phyloP scores from a whole-genome alignment of 1,139 yeast genomes.

The Kodamaea sp. region DNA sequence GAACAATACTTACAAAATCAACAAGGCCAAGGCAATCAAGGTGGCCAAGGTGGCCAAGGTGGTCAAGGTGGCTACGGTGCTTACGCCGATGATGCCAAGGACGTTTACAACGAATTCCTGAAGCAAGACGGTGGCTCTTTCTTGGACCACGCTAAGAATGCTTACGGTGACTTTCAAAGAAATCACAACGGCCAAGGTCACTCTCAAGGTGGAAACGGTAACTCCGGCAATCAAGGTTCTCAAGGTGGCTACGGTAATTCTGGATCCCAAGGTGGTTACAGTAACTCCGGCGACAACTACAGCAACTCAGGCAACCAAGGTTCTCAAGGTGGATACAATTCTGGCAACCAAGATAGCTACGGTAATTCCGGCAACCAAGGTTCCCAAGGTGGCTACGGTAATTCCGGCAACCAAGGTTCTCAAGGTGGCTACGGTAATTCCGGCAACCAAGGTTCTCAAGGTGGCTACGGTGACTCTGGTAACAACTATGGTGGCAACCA shows the following conservation, averaged over 20 bases:
- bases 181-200: slow-evolving; percentile 9
- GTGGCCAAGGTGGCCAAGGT: neutral
- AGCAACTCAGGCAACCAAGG: neutral
- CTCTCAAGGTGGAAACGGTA: neutral
- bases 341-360: neutral
- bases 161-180: slow-evolving; percentile 24
- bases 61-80: slow-evolving; percentile 15
- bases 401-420: neutral
- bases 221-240: slow-evolving; percentile 2
- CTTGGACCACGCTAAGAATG: slow-evolving; percentile 33
- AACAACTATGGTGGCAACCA: neutral
- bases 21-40: slow-evolving; percentile 10
- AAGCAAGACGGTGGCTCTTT: slow-evolving; percentile 26
- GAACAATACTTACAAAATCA: slow-evolving; percentile 13
- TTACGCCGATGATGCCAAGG: slow-evolving; percentile 30
- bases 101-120: slow-evolving; percentile 30
- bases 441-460: neutral
- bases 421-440: neutral
- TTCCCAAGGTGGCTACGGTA: neutral
- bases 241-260: neutral
- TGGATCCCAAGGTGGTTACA: slow-evolving; percentile 1
- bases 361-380: slow-evolving; percentile 2
- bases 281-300: slow-evolving; percentile 1
- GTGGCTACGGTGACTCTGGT: slow-evolving; percentile 2
- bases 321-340: neutral